These are phyloP conservation scores for Aegilops tauschii DNA, from an alignment of 176 grass and related monocot genomes.

Conservation along the genomic window DNA sequence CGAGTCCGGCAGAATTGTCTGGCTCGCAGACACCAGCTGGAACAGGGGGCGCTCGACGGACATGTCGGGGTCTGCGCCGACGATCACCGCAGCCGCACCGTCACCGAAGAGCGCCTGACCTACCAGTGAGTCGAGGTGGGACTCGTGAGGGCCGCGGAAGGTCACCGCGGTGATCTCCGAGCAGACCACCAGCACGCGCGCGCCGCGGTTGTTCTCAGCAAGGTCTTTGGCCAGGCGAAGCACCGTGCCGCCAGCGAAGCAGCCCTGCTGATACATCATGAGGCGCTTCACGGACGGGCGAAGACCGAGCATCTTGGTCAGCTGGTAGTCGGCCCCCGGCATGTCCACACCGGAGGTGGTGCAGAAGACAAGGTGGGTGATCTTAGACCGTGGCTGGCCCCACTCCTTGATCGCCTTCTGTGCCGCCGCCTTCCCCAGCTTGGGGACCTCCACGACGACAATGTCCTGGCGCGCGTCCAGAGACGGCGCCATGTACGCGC, in stretches of 20 bases:
- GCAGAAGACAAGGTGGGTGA: too few species aligned
- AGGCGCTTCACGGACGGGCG: conserved; percentile 33
- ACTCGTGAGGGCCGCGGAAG: too few species aligned
- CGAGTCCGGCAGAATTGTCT: not conserved
- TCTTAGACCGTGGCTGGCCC: too few species aligned
- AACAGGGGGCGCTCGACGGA: conserved; percentile 35
- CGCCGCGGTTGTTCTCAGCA: too few species aligned
- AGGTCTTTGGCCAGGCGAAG: too few species aligned
- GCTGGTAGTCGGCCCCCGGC: conserved; percentile 88
- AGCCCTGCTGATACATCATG: too few species aligned
- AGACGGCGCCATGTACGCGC: conserved; percentile 64
- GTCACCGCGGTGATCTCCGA: too few species aligned
- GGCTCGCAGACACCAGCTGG: not conserved
- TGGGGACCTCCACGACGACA: conserved; percentile 49
- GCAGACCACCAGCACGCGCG: too few species aligned
- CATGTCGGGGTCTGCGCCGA: conserved; percentile 59
- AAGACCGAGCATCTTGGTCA: conserved; percentile 72
- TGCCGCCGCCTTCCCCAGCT: too few species aligned
- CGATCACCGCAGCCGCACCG: conserved; percentile 51
- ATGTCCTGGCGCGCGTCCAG: conserved; percentile 80
- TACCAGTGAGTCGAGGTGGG: too few species aligned
- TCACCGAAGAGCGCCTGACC: conserved; percentile 51
- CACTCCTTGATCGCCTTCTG: too few species aligned
- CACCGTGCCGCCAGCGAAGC: too few species aligned
- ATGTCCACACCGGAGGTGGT: conserved; percentile 39